phyloP scores from a whole-genome alignment of 768 basidiomycete genomes.

The Cyclocybe aegerita region DNA sequence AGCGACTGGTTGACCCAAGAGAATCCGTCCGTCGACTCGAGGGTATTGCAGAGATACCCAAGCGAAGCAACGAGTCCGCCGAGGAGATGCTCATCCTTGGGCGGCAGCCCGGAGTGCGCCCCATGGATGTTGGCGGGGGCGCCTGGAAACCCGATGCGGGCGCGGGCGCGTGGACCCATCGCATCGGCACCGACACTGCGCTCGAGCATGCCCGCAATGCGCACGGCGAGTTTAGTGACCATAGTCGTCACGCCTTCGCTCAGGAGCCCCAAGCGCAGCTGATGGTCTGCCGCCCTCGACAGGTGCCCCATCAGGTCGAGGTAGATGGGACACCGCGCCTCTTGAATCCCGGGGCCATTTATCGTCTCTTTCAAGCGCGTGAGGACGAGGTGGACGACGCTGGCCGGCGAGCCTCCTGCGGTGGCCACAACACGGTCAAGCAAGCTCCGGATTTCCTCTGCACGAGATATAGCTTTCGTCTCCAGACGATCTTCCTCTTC shows the following conservation, averaged over 20 bases:
- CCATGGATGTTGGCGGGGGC: neutral
- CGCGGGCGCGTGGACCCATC: neutral
- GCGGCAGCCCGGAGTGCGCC: neutral
- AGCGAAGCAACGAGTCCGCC: conserved; percentile 27
- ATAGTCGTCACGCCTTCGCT: conserved; percentile 27
- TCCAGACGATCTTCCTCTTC: conserved; percentile 1
- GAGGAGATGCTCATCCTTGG: conserved; percentile 13
- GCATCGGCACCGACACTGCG: neutral
- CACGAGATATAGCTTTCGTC: neutral
- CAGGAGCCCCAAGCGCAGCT: conserved; percentile 31
- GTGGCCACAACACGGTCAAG: conserved; percentile 28
- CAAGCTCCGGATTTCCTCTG: conserved; percentile 2
- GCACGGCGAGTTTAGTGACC: conserved; percentile 29
- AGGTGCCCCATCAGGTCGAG: conserved; percentile 32
- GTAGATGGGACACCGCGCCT: conserved; percentile 19
- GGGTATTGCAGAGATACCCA: conserved; percentile 31
- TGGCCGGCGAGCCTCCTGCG: conserved; percentile 24
- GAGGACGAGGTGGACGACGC: conserved; percentile 27
- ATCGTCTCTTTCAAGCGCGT: conserved; percentile 23
- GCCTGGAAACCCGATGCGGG: neutral
- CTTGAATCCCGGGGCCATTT: conserved; percentile 15
- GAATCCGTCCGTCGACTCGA: conserved; percentile 36
- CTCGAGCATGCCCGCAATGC: conserved; percentile 20
- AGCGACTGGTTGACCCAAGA: conserved; percentile 33
- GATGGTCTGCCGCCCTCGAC: conserved; percentile 24